These are phyloP conservation scores for Nannochloris sp. DNA, from an alignment of 139 green algal species.

Conservation along the genomic window DNA sequence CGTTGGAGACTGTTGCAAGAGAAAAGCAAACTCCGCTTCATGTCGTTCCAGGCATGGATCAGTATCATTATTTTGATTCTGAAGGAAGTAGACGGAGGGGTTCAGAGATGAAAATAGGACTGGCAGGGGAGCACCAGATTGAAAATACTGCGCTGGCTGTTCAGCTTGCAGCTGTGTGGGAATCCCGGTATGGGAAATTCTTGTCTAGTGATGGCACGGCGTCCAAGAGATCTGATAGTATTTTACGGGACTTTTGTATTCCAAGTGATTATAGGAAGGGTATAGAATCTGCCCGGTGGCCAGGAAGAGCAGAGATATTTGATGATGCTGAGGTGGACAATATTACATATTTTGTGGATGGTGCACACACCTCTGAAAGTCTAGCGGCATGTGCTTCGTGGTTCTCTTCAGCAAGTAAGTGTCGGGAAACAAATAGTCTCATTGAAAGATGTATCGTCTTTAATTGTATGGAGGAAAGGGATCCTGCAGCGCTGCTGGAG, in stretches of 20 bases:
- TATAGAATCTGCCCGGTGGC: constrained; percentile 50
- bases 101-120: constrained; percentile 40
- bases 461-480: constrained; percentile 87
- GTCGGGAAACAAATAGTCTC: constrained; percentile 1
- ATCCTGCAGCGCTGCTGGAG: constrained; percentile 65
- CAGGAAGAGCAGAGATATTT: constrained; percentile 60
- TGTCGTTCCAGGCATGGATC: constrained; percentile 23
- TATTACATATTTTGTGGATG: constrained; percentile 87
- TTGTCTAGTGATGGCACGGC: neutral
- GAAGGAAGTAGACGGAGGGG: neutral
- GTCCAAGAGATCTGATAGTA: constrained; percentile 9
- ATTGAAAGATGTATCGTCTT: constrained; percentile 74
- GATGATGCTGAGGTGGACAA: constrained; percentile 10
- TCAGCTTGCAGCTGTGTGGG: constrained; percentile 56
- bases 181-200: constrained; percentile 18
- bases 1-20: constrained; percentile 44
- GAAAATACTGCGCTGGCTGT: constrained; percentile 83
- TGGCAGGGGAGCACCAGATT: constrained; percentile 76
- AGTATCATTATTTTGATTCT: constrained; percentile 9
- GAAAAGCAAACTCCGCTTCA: constrained; percentile 25
- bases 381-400: constrained; percentile 79
- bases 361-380: constrained; percentile 92
- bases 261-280: constrained; percentile 53
- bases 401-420: constrained; percentile 56
- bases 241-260: constrained; percentile 13